A percentile compares a stretch with the other conserved stretches of the same genome.
phyloP scores from a whole-genome alignment of 306 rosid genomes.

The Cajanus cajan region DNA sequence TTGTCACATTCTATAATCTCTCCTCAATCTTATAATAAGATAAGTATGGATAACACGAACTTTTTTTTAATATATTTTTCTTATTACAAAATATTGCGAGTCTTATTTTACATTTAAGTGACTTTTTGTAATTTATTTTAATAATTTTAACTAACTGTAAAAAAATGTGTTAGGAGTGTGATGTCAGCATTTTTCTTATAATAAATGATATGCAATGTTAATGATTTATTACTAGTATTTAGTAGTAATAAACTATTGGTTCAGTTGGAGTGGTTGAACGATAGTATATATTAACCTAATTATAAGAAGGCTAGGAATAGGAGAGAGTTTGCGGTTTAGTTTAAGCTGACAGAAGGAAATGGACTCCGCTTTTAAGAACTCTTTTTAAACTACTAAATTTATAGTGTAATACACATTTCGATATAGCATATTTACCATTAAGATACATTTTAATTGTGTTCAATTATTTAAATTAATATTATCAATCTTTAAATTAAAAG shows the following conservation, averaged over 20 bases:
- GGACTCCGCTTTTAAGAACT: not conserved
- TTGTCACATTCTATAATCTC: not conserved
- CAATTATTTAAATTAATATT: not conserved
- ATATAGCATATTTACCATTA: not conserved
- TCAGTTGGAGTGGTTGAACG: conserved; percentile 8
- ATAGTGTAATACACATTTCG: not conserved
- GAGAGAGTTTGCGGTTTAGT: not conserved
- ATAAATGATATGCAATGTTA: not conserved
- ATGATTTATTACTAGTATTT: not conserved
- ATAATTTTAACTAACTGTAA: too few species aligned
- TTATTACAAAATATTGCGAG: too few species aligned
- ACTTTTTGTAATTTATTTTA: too few species aligned
- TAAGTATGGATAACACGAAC: too few species aligned
- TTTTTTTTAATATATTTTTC: too few species aligned
- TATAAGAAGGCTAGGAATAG: not conserved
- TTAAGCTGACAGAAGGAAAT: not conserved
- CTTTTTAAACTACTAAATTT: not conserved
- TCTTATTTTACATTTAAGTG: too few species aligned
- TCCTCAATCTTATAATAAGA: too few species aligned
- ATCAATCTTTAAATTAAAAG: not conserved
- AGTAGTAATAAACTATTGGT: not conserved
- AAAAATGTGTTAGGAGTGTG: too few species aligned
- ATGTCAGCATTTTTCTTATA: too few species aligned
- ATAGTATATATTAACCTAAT: not conserved
- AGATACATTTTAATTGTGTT: not conserved